Evolutionary conservation across 2,329 filamentous ascomycete genomes (phyloP).

Genomic region (Paracoccidioides brasiliensis): DNA sequence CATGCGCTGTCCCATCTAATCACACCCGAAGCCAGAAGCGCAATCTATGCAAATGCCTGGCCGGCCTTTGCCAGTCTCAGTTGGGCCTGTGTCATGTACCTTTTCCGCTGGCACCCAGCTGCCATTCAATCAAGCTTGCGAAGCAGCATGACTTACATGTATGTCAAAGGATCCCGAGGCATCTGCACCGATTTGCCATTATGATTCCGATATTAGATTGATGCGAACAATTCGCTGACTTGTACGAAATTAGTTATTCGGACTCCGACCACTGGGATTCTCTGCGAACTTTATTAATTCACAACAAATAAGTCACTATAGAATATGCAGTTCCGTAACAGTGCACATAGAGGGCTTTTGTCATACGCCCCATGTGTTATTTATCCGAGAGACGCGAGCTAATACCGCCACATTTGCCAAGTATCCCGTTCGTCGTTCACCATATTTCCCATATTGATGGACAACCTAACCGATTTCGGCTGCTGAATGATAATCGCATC

Average conservation of each 20-base stretch:
- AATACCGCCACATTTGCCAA: not conserved
- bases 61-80: slow-evolving; percentile 80
- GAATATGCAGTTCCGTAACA: not conserved
- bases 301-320: slow-evolving; percentile 49
- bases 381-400: not conserved
- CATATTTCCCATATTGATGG: not conserved
- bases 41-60: slow-evolving; percentile 65
- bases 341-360: not conserved
- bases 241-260: slow-evolving; percentile 41
- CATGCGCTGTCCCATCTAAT: slow-evolving; percentile 29
- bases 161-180: slow-evolving; percentile 31
- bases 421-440: not conserved
- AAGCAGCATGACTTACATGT: slow-evolving; percentile 97
- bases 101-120: slow-evolving; percentile 86
- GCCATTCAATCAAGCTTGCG: slow-evolving; percentile 81
- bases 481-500: not conserved
- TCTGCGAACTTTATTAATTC: slow-evolving; percentile 68
- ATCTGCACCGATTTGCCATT: not conserved
- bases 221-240: not conserved
- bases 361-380: not conserved
- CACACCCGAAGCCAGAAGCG: slow-evolving; percentile 32
- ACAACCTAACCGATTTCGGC: not conserved
- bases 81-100: slow-evolving; percentile 90
- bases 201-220: not conserved
- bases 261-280: slow-evolving; percentile 86